These are phyloP conservation scores for Ophiostoma piceae DNA, from an alignment of 2,329 filamentous ascomycete species.

Conservation along the genomic window DNA sequence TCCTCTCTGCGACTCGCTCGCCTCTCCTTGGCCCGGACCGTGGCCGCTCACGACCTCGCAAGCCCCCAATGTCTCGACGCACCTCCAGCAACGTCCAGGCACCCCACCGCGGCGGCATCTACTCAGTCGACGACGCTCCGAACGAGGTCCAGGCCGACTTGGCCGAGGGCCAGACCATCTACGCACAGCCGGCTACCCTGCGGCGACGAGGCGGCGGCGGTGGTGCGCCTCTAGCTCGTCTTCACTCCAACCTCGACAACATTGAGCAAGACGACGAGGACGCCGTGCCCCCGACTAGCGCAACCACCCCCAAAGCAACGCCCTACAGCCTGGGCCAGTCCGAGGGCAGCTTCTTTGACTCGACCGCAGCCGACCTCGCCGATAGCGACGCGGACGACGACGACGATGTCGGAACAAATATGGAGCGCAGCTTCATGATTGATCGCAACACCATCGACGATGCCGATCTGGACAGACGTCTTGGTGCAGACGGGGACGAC, in stretches of 20 bases:
- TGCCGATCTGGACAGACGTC: conserved; percentile 37
- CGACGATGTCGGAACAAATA: conserved; percentile 17
- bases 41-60: conserved; percentile 54
- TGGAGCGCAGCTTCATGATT: conserved; percentile 19
- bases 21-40: conserved; percentile 45
- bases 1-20: conserved; percentile 38
- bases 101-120: conserved; percentile 76
- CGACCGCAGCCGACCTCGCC: not conserved
- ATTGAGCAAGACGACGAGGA: conserved; percentile 30
- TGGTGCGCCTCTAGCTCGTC: conserved; percentile 28
- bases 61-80: conserved; percentile 67
- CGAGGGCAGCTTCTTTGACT: conserved; percentile 16
- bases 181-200: conserved; percentile 26
- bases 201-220: conserved; percentile 18
- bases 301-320: conserved; percentile 13
- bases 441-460: conserved; percentile 31
- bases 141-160: conserved; percentile 71
- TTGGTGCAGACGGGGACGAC: conserved; percentile 35
- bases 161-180: conserved; percentile 42
- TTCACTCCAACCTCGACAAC: conserved; percentile 32
- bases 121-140: conserved; percentile 84
- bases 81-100: conserved; percentile 65
- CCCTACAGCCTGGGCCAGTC: conserved; percentile 14
- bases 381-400: conserved; percentile 15
- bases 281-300: conserved; percentile 10